Base-by-base conservation (phyloP, 768 basidiomycete species). In the Suillus placidus region DNA sequence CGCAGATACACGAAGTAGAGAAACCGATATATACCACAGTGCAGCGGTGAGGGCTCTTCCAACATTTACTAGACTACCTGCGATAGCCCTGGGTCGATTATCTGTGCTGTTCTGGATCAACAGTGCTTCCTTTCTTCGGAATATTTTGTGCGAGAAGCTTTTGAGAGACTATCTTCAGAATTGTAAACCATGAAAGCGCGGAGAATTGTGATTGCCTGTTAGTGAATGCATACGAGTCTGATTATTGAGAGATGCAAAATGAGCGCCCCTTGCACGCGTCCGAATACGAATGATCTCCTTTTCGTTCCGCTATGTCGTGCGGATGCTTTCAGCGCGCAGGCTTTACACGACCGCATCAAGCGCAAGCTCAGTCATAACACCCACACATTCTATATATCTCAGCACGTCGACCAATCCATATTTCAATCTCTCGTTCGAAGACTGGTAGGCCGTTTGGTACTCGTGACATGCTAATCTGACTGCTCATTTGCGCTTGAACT, bases 361-460 rank as follows among this genome's bases (percentile, higher is more conserved):
- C 18, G 68, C 67, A 42, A 32, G 58, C 14, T 73, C 74, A 3
- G 60, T 67, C 9, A 35, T 78, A 60, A 79, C 68, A 62, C 79
- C 80, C 13, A 74, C 79, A 47, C 83, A 84, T 71, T 83, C 84
- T 2, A 86, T 91, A 60, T 91, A 88, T 73, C 80, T 94, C 14
- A 97, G 94, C 0, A 82, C 81, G 35, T 93, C 93, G 18, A 86
- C 84, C 6, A 84, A 94, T 70, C 94, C 95, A 2, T 93, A 89
- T 77, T 94, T 96, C 78, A 97, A 97, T 76, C 85, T 97, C 51
- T 86, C 93, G 0, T 85, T 92, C 60, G 95, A 97, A 76, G 95
- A 97, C 74, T 95, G 94, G 95, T 94, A 30, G 58, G 57, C 38
- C 65, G 85, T 76, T 45, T 64, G 32, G 30, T 52, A n/a, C n/a